Evolutionary conservation across 164 flowering plant genomes (phyloP).

Genomic region (Magnolia changhungtana): DNA sequence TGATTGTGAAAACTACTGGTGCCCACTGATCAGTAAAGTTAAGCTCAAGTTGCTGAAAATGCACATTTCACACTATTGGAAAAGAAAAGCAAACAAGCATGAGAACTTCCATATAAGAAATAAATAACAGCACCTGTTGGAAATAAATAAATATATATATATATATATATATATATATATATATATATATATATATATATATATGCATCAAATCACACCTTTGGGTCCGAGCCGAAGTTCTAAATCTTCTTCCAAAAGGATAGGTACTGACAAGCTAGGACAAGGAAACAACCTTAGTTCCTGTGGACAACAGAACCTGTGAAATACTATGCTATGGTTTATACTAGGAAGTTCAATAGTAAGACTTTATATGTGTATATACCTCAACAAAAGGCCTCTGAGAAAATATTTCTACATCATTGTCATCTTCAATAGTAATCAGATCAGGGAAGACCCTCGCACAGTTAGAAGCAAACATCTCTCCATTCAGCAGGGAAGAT

Average conservation of each 20-base stretch:
- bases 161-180: no score
- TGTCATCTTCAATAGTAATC: conserved; percentile 26
- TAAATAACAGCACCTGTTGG: no score
- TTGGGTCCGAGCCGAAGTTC: conserved; percentile 32
- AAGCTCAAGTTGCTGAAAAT: no score
- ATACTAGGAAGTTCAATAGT: neutral
- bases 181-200: no score
- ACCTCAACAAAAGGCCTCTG: conserved; percentile 19
- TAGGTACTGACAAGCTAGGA: conserved; percentile 18
- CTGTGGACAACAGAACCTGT: conserved; percentile 11
- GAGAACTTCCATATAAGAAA: no score
- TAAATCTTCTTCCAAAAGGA: conserved; percentile 29
- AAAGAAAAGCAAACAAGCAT: no score
- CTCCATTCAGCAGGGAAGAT: conserved; percentile 9
- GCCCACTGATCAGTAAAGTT: no score
- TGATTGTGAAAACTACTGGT: no score
- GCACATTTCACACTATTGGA: no score
- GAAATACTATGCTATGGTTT: neutral
- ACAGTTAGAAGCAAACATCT: conserved; percentile 14
- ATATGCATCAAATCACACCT: conserved; percentile 11
- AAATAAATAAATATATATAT: no score
- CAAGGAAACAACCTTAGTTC: conserved; percentile 20
- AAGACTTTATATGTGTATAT: neutral
- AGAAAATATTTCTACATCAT: conserved; percentile 22
- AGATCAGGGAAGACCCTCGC: conserved; percentile 16